Conservation (phyloP, 371 early-diverging fungal species). For the Syncephalastrum sp. region DNA sequence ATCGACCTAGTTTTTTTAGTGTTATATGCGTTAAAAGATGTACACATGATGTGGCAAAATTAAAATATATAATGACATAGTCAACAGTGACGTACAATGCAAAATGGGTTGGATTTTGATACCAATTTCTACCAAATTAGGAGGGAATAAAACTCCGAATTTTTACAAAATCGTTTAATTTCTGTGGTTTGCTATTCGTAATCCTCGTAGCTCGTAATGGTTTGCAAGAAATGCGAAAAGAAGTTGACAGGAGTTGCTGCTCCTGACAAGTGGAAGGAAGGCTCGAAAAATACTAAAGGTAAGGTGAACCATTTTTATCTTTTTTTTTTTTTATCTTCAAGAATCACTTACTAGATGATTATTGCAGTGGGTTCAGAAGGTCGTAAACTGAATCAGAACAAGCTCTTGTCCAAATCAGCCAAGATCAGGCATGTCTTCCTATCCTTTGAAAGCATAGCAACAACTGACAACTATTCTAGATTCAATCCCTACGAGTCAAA, state of each 20-base stretch:
- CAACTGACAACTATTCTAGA: slow-evolving; percentile 10
- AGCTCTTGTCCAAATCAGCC: slow-evolving; percentile 59
- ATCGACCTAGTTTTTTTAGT: too few relatives aligned
- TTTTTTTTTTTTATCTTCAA: background rate
- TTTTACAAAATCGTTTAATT: too few relatives aligned
- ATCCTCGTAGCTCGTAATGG: slow-evolving; percentile 37
- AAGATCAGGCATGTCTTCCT: slow-evolving; percentile 48
- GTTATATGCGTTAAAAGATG: too few relatives aligned
- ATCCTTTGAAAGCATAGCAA: background rate
- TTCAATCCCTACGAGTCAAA: slow-evolving; percentile 58
- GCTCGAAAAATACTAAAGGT: slow-evolving; percentile 56
- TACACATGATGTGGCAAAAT: too few relatives aligned
- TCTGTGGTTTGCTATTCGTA: too few relatives aligned
- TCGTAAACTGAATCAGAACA: slow-evolving; percentile 69
- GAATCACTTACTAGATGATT: background rate
- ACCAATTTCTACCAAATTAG: too few relatives aligned
- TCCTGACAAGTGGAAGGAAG: slow-evolving; percentile 74
- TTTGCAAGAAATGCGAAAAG: slow-evolving; percentile 70
- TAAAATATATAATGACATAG: too few relatives aligned
- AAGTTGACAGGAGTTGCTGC: slow-evolving; percentile 62
- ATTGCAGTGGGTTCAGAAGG: slow-evolving; percentile 43
- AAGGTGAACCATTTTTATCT: slow-evolving; percentile 7
- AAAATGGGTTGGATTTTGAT: too few relatives aligned
- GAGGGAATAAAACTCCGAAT: too few relatives aligned
- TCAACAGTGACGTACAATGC: too few relatives aligned